These are phyloP conservation scores for Colletotrichum paranaense DNA, from an alignment of 2,329 filamentous ascomycete species.

Conservation along the genomic window DNA sequence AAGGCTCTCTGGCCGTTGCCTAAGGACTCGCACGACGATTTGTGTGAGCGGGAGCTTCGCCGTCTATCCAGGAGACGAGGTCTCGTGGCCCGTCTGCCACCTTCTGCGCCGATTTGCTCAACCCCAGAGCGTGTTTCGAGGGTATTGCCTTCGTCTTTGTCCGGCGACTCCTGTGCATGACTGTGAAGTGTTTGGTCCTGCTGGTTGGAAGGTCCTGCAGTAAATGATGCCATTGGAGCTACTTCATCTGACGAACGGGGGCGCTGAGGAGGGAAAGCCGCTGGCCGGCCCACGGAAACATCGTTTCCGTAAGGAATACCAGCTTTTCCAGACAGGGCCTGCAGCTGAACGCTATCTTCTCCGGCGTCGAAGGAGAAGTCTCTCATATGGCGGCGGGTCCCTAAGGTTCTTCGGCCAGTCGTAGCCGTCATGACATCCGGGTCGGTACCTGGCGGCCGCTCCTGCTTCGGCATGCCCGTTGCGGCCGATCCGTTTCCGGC, in stretches of 20 bases:
- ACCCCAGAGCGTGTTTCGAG: background rate
- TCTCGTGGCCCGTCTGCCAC: background rate
- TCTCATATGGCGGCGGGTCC: conserved; percentile 35
- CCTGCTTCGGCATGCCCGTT: background rate
- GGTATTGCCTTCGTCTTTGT: background rate
- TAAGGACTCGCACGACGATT: background rate
- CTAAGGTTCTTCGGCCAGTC: no score
- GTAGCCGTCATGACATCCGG: background rate
- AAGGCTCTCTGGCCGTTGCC: no score
- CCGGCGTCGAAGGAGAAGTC: conserved; percentile 44
- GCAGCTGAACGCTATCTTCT: conserved; percentile 37
- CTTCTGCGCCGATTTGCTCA: background rate
- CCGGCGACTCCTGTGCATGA: background rate
- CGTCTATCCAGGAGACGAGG: no score
- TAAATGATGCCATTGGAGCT: background rate
- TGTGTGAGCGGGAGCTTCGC: background rate
- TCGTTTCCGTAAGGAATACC: background rate
- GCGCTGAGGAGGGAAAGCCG: background rate
- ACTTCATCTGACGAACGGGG: background rate
- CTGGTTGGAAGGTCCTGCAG: background rate
- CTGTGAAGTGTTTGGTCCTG: background rate
- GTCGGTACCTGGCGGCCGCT: background rate
- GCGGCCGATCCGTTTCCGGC: background rate
- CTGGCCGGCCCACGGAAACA: no score
- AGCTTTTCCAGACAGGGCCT: background rate